Evolutionary conservation across 1,284 basidiomycete species (phyloP).

Genomic region (Filobasidium uniguttulatum): DNA sequence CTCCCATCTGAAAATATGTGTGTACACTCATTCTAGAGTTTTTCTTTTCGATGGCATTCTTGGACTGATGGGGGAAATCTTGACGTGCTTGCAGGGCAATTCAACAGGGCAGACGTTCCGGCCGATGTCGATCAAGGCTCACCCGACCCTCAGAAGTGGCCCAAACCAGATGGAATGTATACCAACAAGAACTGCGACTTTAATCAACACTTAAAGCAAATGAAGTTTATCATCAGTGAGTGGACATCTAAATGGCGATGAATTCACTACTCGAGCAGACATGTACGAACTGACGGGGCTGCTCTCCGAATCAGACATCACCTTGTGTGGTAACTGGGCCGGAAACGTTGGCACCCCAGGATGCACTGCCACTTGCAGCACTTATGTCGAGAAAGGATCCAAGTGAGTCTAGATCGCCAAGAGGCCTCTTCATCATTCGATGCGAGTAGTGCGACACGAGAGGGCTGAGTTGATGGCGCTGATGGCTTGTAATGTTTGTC

Average conservation of each 20-base stretch:
- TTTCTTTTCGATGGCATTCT: not conserved
- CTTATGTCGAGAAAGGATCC: not conserved
- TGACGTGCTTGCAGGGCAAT: too few species aligned
- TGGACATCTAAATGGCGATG: not conserved
- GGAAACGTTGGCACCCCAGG: constrained; percentile 22
- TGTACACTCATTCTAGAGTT: not conserved
- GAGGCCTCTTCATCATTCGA: not conserved
- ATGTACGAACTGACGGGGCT: not conserved
- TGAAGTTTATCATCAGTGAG: constrained; percentile 9
- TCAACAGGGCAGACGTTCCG: constrained; percentile 20
- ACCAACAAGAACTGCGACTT: not conserved
- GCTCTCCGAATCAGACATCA: constrained; percentile 1
- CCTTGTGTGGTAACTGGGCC: constrained; percentile 18
- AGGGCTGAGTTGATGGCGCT: too few species aligned
- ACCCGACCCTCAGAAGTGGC: constrained; percentile 14
- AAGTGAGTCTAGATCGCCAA: not conserved
- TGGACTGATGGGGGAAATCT: not conserved
- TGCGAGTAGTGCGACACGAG: not conserved
- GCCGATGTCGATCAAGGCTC: constrained; percentile 21
- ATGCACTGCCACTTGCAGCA: constrained; percentile 23
- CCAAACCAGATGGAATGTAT: constrained; percentile 3
- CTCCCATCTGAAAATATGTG: not conserved
- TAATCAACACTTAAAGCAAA: constrained; percentile 3
- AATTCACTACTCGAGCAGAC: not conserved
- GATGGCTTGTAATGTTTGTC: too few species aligned